Conservation (phyloP, 192 early-diverging fungal genomes). For the Spizellomyces sp. region DNA sequence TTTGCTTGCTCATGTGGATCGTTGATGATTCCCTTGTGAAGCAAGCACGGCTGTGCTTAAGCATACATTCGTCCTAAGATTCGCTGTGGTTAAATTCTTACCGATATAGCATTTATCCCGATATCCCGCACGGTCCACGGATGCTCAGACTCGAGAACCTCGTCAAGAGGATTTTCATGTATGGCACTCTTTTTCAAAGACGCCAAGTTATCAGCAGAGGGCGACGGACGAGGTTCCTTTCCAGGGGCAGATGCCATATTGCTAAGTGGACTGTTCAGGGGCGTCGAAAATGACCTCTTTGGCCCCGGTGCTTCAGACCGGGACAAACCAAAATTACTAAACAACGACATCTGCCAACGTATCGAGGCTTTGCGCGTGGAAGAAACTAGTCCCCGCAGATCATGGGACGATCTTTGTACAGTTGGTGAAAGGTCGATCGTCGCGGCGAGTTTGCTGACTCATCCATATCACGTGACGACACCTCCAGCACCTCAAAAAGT, state of each 20-base stretch:
- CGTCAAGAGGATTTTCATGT: conserved; percentile 40
- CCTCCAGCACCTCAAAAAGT: too few relatives aligned
- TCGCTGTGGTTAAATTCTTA: conserved; percentile 21
- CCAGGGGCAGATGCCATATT: background rate
- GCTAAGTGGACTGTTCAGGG: background rate
- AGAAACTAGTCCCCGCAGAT: too few relatives aligned
- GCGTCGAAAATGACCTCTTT: conserved; percentile 18
- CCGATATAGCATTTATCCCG: conserved; percentile 77
- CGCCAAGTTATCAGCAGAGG: conserved; percentile 20
- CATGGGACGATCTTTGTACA: too few relatives aligned
- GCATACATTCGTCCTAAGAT: background rate
- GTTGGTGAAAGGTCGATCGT: too few relatives aligned
- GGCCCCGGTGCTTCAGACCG: background rate
- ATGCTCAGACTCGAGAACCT: conserved; percentile 41
- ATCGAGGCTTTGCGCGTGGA: too few relatives aligned
- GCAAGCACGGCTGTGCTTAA: background rate
- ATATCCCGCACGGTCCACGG: conserved; percentile 74
- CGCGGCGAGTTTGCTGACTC: too few relatives aligned
- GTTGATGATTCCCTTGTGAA: conserved; percentile 67
- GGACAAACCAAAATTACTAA: background rate
- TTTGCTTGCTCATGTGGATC: conserved; percentile 62
- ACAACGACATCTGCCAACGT: background rate
- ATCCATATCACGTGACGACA: too few relatives aligned
- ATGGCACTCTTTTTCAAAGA: conserved; percentile 10
- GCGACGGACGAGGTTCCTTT: conserved; percentile 7